These are phyloP conservation scores for Coelastrella sp. DNA, from an alignment of 139 green algal genomes.

Conservation along the genomic window DNA sequence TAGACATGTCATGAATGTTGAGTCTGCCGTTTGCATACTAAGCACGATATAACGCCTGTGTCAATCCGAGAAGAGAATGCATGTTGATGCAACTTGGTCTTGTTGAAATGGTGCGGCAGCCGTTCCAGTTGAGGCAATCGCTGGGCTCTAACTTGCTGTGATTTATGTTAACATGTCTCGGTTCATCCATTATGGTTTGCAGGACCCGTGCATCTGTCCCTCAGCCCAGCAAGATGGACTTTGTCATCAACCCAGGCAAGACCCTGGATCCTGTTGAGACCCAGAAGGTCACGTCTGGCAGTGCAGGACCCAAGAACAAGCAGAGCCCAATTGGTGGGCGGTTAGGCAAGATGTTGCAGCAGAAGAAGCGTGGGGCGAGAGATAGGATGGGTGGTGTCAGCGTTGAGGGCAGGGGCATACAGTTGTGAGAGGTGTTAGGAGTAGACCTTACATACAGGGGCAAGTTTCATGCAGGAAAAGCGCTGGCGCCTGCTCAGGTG, in stretches of 20 bases:
- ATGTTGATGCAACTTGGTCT: too few relatives aligned
- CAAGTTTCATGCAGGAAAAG: too few relatives aligned
- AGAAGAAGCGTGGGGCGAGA: slow-evolving; percentile 8
- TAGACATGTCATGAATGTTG: too few relatives aligned
- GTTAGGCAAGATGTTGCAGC: slow-evolving; percentile 30
- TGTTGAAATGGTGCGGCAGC: too few relatives aligned
- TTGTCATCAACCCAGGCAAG: slow-evolving; percentile 49
- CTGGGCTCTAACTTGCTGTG: too few relatives aligned
- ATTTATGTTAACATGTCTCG: neutral
- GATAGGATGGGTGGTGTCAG: slow-evolving; percentile 31
- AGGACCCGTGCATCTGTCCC: slow-evolving; percentile 31
- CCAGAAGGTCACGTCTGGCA: neutral
- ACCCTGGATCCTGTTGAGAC: slow-evolving; percentile 19
- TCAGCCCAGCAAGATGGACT: slow-evolving; percentile 45
- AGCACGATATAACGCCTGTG: too few relatives aligned
- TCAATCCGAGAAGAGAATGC: too few relatives aligned
- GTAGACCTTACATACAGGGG: neutral
- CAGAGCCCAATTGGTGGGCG: neutral
- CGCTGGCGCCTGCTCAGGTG: too few relatives aligned
- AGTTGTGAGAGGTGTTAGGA: neutral
- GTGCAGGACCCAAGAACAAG: neutral
- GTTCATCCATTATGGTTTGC: neutral
- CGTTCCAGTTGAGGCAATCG: too few relatives aligned
- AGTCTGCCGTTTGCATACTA: too few relatives aligned
- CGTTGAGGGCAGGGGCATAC: slow-evolving; percentile 37